Base-by-base conservation (phyloP, 106 monocot species). In the Iris macrosiphon region DNA sequence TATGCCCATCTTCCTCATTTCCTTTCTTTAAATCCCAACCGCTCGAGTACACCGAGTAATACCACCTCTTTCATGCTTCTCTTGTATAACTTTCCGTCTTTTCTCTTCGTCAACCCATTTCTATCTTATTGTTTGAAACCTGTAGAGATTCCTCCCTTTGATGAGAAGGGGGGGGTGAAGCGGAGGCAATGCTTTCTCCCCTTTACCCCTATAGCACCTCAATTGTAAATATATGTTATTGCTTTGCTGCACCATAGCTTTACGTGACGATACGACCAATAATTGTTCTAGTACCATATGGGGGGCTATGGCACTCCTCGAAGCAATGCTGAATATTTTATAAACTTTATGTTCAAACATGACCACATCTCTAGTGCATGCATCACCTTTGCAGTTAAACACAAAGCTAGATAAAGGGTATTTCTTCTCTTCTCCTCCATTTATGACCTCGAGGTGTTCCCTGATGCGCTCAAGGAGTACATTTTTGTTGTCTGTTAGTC, bases 191-290 rank as follows among this genome's bases (percentile, higher is more conserved):
- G 88, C 55, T 39, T 88, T 88, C 48, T 62, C 66, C 12, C 94
- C 94, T 54, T 66, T 76, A 69, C 88, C 82, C 88, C 88, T n/a
- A 88, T 20, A 94, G 46, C 12, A 88, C 79, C 43, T 94, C 94
- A 61, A 94, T 80, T 17, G 94, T 94, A 60, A 94, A 94, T 20
- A 85, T 94, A 47, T 94, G 94, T 26, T 94, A 88, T 44, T 94
- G 94, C 66, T 94, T 94, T 17, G 71, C 78, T 38, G 69, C 60
- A 37, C 94, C 94, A 68, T 94, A 94, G 56, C 94, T 94, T 65
- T 94, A 84, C 52, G 81, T 81, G 34, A 94, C 81, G 40, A 88
- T 79, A 13, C 94, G 77, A 6, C 94, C 94, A 4, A 59, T 84
- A 49, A 84, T 59, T 21, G 41, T 69, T 49, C 91, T 75, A 25